phyloP scores from a whole-genome alignment of 306 rosid genomes.

The Castanea crenata region DNA sequence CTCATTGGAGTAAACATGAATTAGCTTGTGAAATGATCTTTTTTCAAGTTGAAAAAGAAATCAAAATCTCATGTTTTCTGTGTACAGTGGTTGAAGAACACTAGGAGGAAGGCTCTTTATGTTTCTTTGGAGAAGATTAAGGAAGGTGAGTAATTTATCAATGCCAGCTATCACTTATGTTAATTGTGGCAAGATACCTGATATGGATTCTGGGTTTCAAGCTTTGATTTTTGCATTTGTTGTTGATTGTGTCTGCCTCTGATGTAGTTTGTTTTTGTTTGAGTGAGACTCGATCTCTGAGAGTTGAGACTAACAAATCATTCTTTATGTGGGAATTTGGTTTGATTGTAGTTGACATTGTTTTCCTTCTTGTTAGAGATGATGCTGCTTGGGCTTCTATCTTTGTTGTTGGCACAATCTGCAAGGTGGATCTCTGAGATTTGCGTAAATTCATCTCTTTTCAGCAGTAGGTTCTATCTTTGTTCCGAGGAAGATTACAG shows the following conservation, averaged over 20 bases:
- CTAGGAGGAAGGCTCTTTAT: slow-evolving; percentile 84
- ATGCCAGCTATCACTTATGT: neutral
- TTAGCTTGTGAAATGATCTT: neutral
- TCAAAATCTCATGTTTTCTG: slow-evolving; percentile 13
- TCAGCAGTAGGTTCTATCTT: slow-evolving; percentile 63
- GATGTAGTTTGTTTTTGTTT: neutral
- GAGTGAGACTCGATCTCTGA: neutral
- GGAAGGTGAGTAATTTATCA: slow-evolving; percentile 55
- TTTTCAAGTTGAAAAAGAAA: slow-evolving; percentile 15
- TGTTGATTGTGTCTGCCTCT: neutral
- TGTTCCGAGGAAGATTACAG: slow-evolving; percentile 66
- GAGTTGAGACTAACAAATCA: neutral
- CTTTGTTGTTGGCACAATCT: slow-evolving; percentile 85
- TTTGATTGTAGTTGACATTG: neutral
- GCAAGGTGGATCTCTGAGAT: slow-evolving; percentile 92
- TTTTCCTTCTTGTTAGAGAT: slow-evolving; percentile 56
- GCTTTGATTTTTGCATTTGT: neutral
- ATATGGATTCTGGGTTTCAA: neutral
- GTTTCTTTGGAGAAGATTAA: slow-evolving; percentile 89
- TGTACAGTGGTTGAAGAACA: slow-evolving; percentile 83
- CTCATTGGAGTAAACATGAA: neutral
- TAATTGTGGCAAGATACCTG: neutral
- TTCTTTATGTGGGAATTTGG: neutral
- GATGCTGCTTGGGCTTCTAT: slow-evolving; percentile 96
- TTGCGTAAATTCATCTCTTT: slow-evolving; percentile 79